Evolutionary conservation across 2,329 filamentous ascomycete genomes (phyloP).

Genomic region (Colletotrichum destructivum): DNA sequence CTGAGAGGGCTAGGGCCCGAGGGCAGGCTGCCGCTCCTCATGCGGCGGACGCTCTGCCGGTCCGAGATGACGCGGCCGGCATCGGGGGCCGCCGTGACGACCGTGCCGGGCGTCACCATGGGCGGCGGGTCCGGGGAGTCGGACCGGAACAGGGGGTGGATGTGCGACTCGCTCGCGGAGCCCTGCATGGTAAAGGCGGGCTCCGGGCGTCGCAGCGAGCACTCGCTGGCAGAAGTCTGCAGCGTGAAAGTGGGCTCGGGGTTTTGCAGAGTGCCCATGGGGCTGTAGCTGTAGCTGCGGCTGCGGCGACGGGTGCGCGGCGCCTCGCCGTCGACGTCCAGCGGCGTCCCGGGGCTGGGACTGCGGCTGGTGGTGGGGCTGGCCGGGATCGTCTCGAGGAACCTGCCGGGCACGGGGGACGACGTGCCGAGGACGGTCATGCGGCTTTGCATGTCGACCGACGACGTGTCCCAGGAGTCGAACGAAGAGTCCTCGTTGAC

Average conservation of each 20-base stretch:
- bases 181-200: slow-evolving; percentile 51
- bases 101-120: slow-evolving; percentile 76
- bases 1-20: slow-evolving; percentile 64
- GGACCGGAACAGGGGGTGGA: slow-evolving; percentile 83
- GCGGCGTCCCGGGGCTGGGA: slow-evolving; percentile 72
- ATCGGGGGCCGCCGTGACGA: slow-evolving; percentile 79
- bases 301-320: slow-evolving; percentile 62
- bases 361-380: slow-evolving; percentile 76
- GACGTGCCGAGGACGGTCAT: slow-evolving; percentile 69
- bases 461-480: slow-evolving; percentile 82
- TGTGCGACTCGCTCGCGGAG: slow-evolving; percentile 74
- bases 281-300: slow-evolving; percentile 67
- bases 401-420: slow-evolving; percentile 62
- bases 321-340: slow-evolving; percentile 66
- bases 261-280: slow-evolving; percentile 48
- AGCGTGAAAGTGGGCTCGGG: slow-evolving; percentile 48
- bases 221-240: slow-evolving; percentile 64
- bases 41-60: slow-evolving; percentile 65
- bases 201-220: slow-evolving; percentile 31
- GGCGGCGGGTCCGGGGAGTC: slow-evolving; percentile 79
- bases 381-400: slow-evolving; percentile 80
- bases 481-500: slow-evolving; percentile 72
- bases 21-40: slow-evolving; percentile 70
- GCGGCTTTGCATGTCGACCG: slow-evolving; percentile 74
- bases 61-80: slow-evolving; percentile 76